Conservation (phyloP, 2,329 filamentous ascomycete genomes). For the Penicillium oxalicum region DNA sequence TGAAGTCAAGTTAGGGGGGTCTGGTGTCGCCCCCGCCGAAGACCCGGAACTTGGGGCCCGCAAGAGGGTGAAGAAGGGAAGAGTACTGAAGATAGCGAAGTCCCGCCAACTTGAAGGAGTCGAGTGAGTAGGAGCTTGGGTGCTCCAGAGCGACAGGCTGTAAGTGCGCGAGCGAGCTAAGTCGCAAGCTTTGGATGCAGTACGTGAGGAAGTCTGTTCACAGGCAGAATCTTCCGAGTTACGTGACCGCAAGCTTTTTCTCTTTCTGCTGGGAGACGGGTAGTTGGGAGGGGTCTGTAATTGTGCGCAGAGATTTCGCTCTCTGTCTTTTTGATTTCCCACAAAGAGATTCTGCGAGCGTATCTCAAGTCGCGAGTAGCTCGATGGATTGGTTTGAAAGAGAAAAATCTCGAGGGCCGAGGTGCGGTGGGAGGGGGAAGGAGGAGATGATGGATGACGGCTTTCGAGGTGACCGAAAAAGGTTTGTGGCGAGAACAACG, state of each 20-base stretch:
- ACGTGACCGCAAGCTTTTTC: too few relatives aligned
- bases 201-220: background rate
- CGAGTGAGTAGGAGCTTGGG: slow-evolving; percentile 29
- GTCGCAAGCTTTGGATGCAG: slow-evolving; percentile 7
- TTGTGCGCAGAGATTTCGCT: too few relatives aligned
- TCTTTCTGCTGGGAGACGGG: too few relatives aligned
- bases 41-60: slow-evolving; percentile 89
- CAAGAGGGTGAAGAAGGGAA: slow-evolving; percentile 78
- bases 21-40: slow-evolving; percentile 95
- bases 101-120: slow-evolving; percentile 92
- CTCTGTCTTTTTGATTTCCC: too few relatives aligned
- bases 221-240: slow-evolving; percentile 14
- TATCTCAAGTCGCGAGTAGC: too few relatives aligned
- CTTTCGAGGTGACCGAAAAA: background rate
- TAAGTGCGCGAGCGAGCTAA: background rate
- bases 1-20: slow-evolving; percentile 77
- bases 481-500: slow-evolving; percentile 1
- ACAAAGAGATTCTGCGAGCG: too few relatives aligned
- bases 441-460: background rate
- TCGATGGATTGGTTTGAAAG: background rate
- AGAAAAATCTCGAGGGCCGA: background rate
- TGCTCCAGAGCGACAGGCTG: slow-evolving; percentile 36
- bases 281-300: too few relatives aligned
- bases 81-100: slow-evolving; percentile 59
- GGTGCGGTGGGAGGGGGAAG: background rate